Evolutionary conservation across 75 land plant species (phyloP).

Genomic region (Pinus albicaulis): DNA sequence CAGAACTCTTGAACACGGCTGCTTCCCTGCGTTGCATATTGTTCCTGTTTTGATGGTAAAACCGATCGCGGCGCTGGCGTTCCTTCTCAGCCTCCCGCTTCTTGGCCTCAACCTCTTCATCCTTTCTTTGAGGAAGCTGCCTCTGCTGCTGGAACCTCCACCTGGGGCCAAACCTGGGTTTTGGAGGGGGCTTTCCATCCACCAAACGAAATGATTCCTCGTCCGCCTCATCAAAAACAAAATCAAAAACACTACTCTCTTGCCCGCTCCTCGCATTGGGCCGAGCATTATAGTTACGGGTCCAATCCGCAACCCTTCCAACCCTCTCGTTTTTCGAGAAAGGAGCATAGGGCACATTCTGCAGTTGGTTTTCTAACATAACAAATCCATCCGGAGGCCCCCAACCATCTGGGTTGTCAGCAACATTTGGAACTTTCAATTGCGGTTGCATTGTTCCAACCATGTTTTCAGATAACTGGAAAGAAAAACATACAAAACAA

Average conservation of each 20-base stretch:
- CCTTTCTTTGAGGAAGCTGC: slow-evolving; percentile 86
- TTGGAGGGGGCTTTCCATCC: slow-evolving; percentile 83
- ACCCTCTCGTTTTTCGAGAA: slow-evolving; percentile 90
- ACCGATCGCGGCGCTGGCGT: slow-evolving; percentile 69
- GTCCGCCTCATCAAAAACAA: slow-evolving; percentile 68
- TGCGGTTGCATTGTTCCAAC: too few species aligned
- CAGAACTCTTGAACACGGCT: slow-evolving; percentile 61
- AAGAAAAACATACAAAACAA: too few species aligned
- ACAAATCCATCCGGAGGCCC: slow-evolving; percentile 75
- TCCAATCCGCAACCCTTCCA: slow-evolving; percentile 97
- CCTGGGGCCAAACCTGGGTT: slow-evolving; percentile 69
- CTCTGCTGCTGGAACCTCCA: slow-evolving; percentile 66
- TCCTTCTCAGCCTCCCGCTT: slow-evolving; percentile 90
- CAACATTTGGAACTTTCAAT: slow-evolving; percentile 54
- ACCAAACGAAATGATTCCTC: slow-evolving; percentile 77
- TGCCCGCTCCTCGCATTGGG: slow-evolving; percentile 9
- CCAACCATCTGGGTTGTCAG: slow-evolving; percentile 95
- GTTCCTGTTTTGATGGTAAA: slow-evolving; percentile 47
- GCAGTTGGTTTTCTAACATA: slow-evolving; percentile 34
- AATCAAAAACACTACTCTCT: slow-evolving; percentile 66
- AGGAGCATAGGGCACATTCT: slow-evolving; percentile 88
- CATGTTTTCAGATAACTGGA: too few species aligned
- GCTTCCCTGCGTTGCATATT: slow-evolving; percentile 51
- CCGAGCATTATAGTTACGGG: slow-evolving; percentile 32
- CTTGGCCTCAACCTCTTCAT: slow-evolving; percentile 86